A percentile compares a stretch with the other conserved stretches of the same genome.
Evolutionary conservation across 1,284 basidiomycete species (phyloP).

Genomic region (Trametes pubescens): DNA sequence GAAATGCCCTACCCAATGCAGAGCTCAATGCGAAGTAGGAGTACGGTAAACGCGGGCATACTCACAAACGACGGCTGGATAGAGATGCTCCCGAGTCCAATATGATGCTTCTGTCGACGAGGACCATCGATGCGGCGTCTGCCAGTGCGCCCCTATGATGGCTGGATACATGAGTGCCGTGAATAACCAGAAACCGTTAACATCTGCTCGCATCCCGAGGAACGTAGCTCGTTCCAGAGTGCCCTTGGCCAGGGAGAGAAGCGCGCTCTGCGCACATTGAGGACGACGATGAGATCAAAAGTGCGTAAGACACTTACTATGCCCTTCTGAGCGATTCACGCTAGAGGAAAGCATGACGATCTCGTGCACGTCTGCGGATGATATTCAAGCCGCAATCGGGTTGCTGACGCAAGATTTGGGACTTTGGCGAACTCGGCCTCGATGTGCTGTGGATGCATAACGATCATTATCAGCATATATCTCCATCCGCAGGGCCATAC

Average conservation of each 20-base stretch:
- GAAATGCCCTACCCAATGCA: conserved; percentile 67
- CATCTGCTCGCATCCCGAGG: conserved; percentile 76
- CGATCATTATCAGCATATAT: background rate
- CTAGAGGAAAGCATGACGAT: conserved; percentile 43
- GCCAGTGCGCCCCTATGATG: conserved; percentile 81
- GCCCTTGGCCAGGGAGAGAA: conserved; percentile 89
- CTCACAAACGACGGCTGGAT: conserved; percentile 80
- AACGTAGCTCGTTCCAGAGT: conserved; percentile 87
- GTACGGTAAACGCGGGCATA: conserved; percentile 24
- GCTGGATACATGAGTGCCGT: conserved; percentile 46
- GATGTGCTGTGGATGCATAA: conserved; percentile 72
- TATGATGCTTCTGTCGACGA: conserved; percentile 91
- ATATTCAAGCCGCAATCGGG: conserved; percentile 57
- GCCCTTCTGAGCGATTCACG: conserved; percentile 82
- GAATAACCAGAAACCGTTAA: background rate
- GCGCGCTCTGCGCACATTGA: conserved; percentile 62
- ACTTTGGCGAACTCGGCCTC: conserved; percentile 73
- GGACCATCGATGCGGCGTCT: conserved; percentile 70
- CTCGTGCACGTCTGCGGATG: too few relatives aligned
- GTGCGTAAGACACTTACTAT: conserved; percentile 62
- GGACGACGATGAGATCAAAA: background rate
- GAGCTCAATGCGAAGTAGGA: conserved; percentile 8
- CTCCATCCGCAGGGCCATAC: too few relatives aligned
- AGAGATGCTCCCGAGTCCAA: conserved; percentile 90
- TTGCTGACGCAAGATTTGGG: conserved; percentile 77